Evolutionary conservation across 495 filamentous ascomycete species (phyloP), one percentile per base, ranked within the genome.

Genomic region (Tetracladium setigerum): DNA sequence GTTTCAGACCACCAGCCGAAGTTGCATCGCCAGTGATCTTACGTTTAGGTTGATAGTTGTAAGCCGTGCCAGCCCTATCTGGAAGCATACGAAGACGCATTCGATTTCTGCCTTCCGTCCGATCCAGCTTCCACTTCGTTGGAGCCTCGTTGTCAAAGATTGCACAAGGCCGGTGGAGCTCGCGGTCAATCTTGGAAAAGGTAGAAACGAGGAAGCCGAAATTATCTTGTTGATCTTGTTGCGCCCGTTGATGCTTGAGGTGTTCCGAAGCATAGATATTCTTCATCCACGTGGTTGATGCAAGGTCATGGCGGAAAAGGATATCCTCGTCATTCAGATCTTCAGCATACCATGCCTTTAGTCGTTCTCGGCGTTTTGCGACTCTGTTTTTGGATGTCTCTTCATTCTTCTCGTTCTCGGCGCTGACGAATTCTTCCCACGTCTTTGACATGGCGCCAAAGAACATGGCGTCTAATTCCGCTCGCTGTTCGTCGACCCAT

Each of bases 181-280:
- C 83, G 47, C 79, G 67, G 38, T 87, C 78, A 54, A 96, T 77
- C 54, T 79, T 84, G 0, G 74, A 73, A 63, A 86, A 89, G 12
- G 82, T 73, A 0, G 86, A 78, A 38, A 76, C 74, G 54, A 89
- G 76, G 56, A 87, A 95, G 3, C 61, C 66, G 47, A 83, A 76
- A 55, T 86, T 89, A 55, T 98, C 94, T 54, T 95, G 89, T 47
- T 94, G 82, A 57, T 98, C 92, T 64, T 98, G 92, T 32, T 86
- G 61, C 16, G 82, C 78, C 50, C 91, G 70, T 57, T 95, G 91
- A 45, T 90, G 84, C 59, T 94, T 96, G 54, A 90, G 74, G 49
- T 91, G 84, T 62, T 98, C 92, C 0, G 90, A 87, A 47, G 84
- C 79, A 61, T 89, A 90, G 34, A 97, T 94, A 52, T 95, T 96